These are phyloP conservation scores for Laetiporus sulphureus DNA, from an alignment of 1,284 basidiomycete genomes.

Conservation along the genomic window DNA sequence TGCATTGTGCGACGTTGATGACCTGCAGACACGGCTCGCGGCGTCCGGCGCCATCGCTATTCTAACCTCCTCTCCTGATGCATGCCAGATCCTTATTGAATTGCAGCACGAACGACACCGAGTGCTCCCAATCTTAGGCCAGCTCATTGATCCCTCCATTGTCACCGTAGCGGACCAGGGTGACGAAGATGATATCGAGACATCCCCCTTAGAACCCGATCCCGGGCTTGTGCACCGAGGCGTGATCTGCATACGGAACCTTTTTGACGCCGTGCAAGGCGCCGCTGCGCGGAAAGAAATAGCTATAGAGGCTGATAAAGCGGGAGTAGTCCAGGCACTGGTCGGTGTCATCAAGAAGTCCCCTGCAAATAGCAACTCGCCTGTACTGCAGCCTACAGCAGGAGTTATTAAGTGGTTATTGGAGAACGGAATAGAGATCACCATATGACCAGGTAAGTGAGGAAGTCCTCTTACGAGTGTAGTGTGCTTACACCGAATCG, in stretches of 20 bases:
- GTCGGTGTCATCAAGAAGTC: slow-evolving; percentile 40
- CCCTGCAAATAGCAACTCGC: slow-evolving; percentile 22
- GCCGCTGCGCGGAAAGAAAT: slow-evolving; percentile 32
- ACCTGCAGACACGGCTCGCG: slow-evolving; percentile 75
- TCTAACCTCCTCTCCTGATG: slow-evolving; percentile 57
- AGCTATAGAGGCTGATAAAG: slow-evolving; percentile 40
- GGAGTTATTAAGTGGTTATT: slow-evolving; percentile 39
- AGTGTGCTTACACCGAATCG: too few species aligned
- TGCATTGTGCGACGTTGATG: slow-evolving; percentile 80
- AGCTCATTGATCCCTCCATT: slow-evolving; percentile 53
- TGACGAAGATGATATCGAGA: slow-evolving; percentile 26
- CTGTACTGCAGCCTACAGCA: slow-evolving; percentile 35
- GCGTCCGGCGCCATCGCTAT: slow-evolving; percentile 84
- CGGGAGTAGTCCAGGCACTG: slow-evolving; percentile 42
- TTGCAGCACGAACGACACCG: slow-evolving; percentile 58
- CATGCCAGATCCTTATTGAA: slow-evolving; percentile 53
- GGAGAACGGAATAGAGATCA: slow-evolving; percentile 21
- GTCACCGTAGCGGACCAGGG: slow-evolving; percentile 25
- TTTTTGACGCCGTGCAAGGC: slow-evolving; percentile 44
- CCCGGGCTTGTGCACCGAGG: slow-evolving; percentile 71
- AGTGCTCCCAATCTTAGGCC: slow-evolving; percentile 53
- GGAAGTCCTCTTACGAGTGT: too few species aligned
- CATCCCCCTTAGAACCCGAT: slow-evolving; percentile 29
- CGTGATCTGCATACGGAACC: slow-evolving; percentile 61
- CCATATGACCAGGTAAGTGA: too few species aligned